Evolutionary conservation across 2,329 filamentous ascomycete species (phyloP), one percentile per base, ranked within the genome.

Genomic region (Stachybotrys chartarum): DNA sequence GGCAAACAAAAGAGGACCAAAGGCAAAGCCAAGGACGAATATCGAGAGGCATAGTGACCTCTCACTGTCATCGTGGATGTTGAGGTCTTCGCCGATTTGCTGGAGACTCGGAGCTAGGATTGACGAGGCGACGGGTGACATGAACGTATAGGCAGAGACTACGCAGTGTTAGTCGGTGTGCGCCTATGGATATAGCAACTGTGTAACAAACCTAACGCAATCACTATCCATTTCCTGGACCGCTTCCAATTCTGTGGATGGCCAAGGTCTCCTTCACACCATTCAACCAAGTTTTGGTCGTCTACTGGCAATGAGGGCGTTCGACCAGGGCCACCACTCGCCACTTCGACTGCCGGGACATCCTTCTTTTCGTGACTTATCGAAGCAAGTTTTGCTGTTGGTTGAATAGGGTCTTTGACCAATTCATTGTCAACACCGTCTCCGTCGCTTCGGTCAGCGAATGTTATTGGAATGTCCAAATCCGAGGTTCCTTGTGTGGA

Each of bases 31-130:
- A 0, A 88, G 71, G 3, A 90, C 75, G 65, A 86, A 86, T 30
- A 88, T 78, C 0, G 84, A 86, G 1, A 90, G 83, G 55, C 86
- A 83, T 52, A 91, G 85, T 0, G 83, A 71, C 55, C 68, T 70
- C 55, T 73, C 68, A 63, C 79, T 71, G 54, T 67, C 64, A 51
- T 72, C 72, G 0, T 69, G 67, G 47, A 86, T 81, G 55, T 77
- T 58, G 42, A 87, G 73, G 31, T 86, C 81, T 1, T 63, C 61
- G n/a, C 76, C 73, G 51, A 87, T 81, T 3, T 72, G 66, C 10
- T 66, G 65, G 45, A 87, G 66, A 6, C 72, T 74, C 1, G 79
- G 79, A 0, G 80, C 79, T 12, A 82, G 74, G 71, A 83, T 81
- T 42, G 80, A 81, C 5, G 81, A 84, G 2, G 80, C 79, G 7